A percentile compares a stretch with the other conserved stretches of the same genome.
Conservation (phyloP, 768 basidiomycete genomes). For the Clitopilus passeckerianus region DNA sequence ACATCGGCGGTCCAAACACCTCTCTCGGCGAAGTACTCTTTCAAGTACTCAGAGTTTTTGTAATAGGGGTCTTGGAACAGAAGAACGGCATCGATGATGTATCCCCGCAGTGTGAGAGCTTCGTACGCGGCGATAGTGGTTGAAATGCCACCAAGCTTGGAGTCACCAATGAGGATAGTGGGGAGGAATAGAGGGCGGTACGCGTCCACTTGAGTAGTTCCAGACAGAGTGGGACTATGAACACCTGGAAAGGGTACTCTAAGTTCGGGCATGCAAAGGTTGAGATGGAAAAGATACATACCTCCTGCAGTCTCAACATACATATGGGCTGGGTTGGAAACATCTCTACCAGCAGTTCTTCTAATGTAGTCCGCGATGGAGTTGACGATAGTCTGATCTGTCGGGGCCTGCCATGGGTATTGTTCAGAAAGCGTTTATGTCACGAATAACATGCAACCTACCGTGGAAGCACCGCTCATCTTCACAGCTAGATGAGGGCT, state of each 20-base stretch:
- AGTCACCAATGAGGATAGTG: conserved; percentile 82
- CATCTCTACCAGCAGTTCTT: conserved; percentile 32
- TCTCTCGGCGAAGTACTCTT: conserved; percentile 72
- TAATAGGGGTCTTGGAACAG: conserved; percentile 87
- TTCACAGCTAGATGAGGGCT: conserved; percentile 88
- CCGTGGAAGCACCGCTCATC: conserved; percentile 31
- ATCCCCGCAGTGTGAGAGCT: conserved; percentile 85
- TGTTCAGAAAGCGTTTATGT: background rate
- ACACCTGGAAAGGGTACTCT: conserved; percentile 51
- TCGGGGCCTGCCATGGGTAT: conserved; percentile 36
- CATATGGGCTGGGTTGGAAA: conserved; percentile 43
- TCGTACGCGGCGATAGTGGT: conserved; percentile 90
- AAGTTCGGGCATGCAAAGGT: background rate
- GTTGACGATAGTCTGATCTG: conserved; percentile 63
- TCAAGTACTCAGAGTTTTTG: conserved; percentile 80
- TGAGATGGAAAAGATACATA: conserved; percentile 29
- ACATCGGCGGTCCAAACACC: conserved; percentile 52
- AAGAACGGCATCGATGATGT: conserved; percentile 78
- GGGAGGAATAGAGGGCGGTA: conserved; percentile 88
- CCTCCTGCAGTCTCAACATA: conserved; percentile 97
- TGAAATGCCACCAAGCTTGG: conserved; percentile 90
- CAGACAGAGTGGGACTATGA: conserved; percentile 83
- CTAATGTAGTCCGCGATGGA: conserved; percentile 63
- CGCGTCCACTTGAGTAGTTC: conserved; percentile 78
- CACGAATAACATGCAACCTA: conserved; percentile 13